phyloP scores from a whole-genome alignment of 2,329 filamentous ascomycete species.

The Fusarium pseudoanthophilum region DNA sequence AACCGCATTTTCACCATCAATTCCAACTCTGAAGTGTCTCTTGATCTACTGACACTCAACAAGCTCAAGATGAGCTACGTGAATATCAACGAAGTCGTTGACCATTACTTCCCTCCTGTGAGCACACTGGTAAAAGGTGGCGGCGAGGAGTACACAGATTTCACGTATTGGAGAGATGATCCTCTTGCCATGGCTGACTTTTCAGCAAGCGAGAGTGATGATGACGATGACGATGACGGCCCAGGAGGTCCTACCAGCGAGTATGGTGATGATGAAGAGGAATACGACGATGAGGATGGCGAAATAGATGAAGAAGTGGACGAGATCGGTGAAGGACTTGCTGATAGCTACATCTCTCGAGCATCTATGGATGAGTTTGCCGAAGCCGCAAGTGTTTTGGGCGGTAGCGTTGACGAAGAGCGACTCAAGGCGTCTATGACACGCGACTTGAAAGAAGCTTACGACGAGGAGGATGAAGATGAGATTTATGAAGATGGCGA shows the following conservation, averaged over 20 bases:
- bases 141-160: constrained; percentile 95
- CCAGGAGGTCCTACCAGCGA: constrained; percentile 59
- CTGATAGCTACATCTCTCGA: constrained; percentile 46
- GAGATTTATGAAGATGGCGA: constrained; percentile 50
- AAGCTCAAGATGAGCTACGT: constrained; percentile 97
- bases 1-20: constrained; percentile 99
- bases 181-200: constrained; percentile 90
- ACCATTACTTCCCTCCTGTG: constrained; percentile 97
- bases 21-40: constrained; percentile 92
- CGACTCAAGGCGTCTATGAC: constrained; percentile 53
- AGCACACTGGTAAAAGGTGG: constrained; percentile 87
- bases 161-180: constrained; percentile 92
- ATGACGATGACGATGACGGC: constrained; percentile 64
- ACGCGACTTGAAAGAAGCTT: constrained; percentile 55
- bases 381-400: constrained; percentile 56
- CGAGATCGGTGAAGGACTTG: constrained; percentile 50
- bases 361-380: constrained; percentile 52
- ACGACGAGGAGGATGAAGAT: constrained; percentile 53
- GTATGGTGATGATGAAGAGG: constrained; percentile 59
- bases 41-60: constrained; percentile 90
- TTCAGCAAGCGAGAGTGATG: constrained; percentile 77
- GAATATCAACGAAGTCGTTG: constrained; percentile 95
- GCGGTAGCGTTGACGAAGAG: constrained; percentile 58
- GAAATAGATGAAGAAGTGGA: constrained; percentile 56
- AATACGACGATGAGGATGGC: constrained; percentile 57